phyloP scores from a whole-genome alignment of 768 basidiomycete genomes.

The Strobilomyces echinocephalus region DNA sequence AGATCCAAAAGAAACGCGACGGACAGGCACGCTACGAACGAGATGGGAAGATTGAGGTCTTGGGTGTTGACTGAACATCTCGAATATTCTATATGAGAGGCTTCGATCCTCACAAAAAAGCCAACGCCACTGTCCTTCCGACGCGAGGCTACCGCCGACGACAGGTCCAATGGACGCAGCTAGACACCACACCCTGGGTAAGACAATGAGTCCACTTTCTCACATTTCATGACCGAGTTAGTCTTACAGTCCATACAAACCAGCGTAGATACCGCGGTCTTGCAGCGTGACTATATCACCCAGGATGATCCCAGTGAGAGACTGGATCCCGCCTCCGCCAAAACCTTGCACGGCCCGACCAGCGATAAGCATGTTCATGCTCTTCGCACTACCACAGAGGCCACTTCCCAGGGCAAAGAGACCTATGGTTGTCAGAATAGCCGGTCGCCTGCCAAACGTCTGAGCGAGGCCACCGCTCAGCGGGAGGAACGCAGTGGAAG shows the following conservation, averaged over 20 bases:
- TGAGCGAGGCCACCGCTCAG: constrained; percentile 36
- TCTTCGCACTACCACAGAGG: constrained; percentile 39
- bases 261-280: constrained; percentile 39
- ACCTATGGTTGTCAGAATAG: constrained; percentile 28
- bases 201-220: not conserved
- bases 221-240: not conserved
- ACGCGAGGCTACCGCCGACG: constrained; percentile 33
- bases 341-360: constrained; percentile 40
- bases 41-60: constrained; percentile 42
- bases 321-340: constrained; percentile 38
- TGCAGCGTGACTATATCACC: constrained; percentile 43
- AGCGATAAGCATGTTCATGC: constrained; percentile 39
- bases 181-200: constrained; percentile 31
- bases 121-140: constrained; percentile 37
- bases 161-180: constrained; percentile 34
- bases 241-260: constrained; percentile 34
- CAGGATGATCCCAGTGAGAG: constrained; percentile 38
- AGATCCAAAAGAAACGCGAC: constrained; percentile 28
- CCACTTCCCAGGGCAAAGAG: constrained; percentile 41
- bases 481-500: constrained; percentile 39
- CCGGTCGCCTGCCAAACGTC: constrained; percentile 37
- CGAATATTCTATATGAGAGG: not conserved
- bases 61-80: not conserved
- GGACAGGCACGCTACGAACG: constrained; percentile 24
- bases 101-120: constrained; percentile 32